Base-by-base conservation (phyloP, 257 asterid species). In the Primulina eburnea region DNA sequence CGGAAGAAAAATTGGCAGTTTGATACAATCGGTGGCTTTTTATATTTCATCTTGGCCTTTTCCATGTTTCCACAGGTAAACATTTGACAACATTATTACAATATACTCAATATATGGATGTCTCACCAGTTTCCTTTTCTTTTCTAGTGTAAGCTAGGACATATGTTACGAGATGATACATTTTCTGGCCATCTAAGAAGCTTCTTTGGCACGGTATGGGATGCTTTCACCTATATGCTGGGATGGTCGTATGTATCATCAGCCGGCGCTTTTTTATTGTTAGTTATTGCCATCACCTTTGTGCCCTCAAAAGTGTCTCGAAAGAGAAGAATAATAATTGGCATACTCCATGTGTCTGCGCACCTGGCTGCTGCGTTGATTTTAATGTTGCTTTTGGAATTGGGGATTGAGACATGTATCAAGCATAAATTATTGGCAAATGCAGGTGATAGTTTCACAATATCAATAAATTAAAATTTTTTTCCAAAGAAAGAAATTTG, bases 1-100 rank as follows among this genome's bases (percentile, higher is more conserved):
- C 89, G 99, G 65, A 94, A 94, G 95, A 94, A 94, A 77, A 94
- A 94, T 76, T 94, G 99, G 99, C 97, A 91, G 86, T 94, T 94
- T 71, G 97, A 94, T 83, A 78, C 89, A 74, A 88, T 94, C 59
- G 99, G 97, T 60, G 99, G 97, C 71, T 78, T 94, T 71, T 91
- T 94, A 81, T 94, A 89, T 81, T 94, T 94, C 61, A 60, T 88
- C 52, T 81, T 94, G 80, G 90, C 86, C 70, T 91, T 89, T 76
- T 94, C 99, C 74, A 91, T 94, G 97, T 94, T 94, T 81, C 99
- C 97, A 34, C 97, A 86, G 96, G 99, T 94, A 77, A 76, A 26
- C 50, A 8, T 26, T 72, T 65, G 56, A 7, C 73, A 43, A 43
- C 58, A 21, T 26, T 72, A 18, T 58, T 65, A 30, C 21, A 38